Conservation (phyloP, 75 land plant species). For the Chamaecyparis obtusa region DNA sequence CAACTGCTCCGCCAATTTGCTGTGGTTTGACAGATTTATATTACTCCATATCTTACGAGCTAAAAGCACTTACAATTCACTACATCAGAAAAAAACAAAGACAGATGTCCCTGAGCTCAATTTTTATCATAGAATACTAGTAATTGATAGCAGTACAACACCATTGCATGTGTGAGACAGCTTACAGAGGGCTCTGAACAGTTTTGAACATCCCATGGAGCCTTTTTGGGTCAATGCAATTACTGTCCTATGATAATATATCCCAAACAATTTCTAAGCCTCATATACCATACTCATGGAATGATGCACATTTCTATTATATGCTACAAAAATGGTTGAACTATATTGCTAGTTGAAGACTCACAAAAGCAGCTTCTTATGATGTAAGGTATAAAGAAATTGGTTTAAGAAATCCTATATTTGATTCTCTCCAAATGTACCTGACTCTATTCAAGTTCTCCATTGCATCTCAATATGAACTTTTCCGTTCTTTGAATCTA, state of each 20-base stretch:
- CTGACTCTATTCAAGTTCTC: conserved; percentile 37
- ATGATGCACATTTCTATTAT: not conserved
- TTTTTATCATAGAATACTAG: not conserved
- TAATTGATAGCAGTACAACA: not conserved
- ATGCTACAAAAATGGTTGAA: not conserved
- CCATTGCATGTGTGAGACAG: not conserved
- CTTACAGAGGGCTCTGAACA: not conserved
- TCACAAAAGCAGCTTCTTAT: not conserved
- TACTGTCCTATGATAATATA: not conserved
- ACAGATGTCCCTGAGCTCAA: not conserved
- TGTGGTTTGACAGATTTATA: not conserved
- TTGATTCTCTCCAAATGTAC: not conserved
- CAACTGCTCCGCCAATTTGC: not conserved
- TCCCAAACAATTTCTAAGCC: not conserved
- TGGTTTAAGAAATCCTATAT: not conserved
- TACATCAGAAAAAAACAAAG: not conserved
- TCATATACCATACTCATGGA: not conserved
- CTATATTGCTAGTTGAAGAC: not conserved
- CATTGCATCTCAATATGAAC: conserved; percentile 79
- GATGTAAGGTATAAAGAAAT: not conserved
- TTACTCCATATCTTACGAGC: not conserved
- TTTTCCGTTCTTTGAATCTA: conserved; percentile 73
- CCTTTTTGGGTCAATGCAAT: not conserved
- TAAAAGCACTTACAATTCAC: not conserved
- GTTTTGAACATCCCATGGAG: not conserved